Conservation (phyloP, 345 rosid genomes). For the Aquilaria yunnanensis region DNA sequence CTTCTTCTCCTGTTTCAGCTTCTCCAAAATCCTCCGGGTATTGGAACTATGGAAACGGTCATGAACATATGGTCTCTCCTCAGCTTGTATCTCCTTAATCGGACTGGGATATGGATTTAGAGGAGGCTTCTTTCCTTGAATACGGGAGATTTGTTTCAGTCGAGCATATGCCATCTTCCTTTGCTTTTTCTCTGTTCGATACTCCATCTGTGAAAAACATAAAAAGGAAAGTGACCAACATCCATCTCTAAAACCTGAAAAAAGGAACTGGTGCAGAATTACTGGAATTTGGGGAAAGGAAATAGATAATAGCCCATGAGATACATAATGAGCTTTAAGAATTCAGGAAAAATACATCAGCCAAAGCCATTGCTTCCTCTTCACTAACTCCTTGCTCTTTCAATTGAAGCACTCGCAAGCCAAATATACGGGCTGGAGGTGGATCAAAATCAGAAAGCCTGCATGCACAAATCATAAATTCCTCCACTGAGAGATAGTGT, state of each 20-base stretch:
- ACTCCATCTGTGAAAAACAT: conserved; percentile 51
- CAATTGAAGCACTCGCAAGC: conserved; percentile 67
- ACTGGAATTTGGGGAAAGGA: background rate
- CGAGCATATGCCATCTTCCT: conserved; percentile 68
- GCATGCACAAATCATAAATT: conserved; percentile 16
- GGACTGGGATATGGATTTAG: conserved; percentile 74
- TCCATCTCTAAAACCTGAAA: background rate
- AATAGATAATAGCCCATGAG: background rate
- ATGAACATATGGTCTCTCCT: conserved; percentile 39
- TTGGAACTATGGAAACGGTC: conserved; percentile 49
- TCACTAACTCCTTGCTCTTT: conserved; percentile 69
- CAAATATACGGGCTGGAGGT: conserved; percentile 73
- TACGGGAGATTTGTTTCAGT: conserved; percentile 52
- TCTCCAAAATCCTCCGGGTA: conserved; percentile 36
- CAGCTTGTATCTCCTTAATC: conserved; percentile 54
- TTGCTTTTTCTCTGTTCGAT: conserved; percentile 47
- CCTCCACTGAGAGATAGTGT: background rate
- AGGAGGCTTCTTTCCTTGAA: conserved; percentile 68
- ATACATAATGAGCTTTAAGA: background rate
- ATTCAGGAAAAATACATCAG: conserved; percentile 48
- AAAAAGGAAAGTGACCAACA: background rate
- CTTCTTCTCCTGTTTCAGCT: conserved; percentile 58
- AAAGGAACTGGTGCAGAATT: background rate
- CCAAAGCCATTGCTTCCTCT: conserved; percentile 67
- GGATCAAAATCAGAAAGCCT: conserved; percentile 63